phyloP scores from a whole-genome alignment of 179 eudicot genomes.

The Silene noctiflora region DNA sequence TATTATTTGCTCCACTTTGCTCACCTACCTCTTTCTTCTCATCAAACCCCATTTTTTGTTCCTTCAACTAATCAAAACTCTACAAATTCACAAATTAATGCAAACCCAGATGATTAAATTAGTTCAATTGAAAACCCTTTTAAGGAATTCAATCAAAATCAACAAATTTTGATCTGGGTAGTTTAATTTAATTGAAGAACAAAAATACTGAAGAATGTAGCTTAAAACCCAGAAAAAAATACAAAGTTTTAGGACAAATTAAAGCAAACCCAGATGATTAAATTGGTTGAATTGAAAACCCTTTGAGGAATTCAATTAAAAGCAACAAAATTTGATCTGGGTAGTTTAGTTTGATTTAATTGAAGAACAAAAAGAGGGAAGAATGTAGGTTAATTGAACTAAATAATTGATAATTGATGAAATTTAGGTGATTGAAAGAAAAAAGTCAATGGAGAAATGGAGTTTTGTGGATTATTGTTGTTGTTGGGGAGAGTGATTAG shows the following conservation, averaged over 20 bases:
- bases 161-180: not conserved
- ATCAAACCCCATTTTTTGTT: conserved; percentile 25
- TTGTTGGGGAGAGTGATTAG: not conserved
- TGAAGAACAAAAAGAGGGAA: not conserved
- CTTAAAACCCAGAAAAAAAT: not conserved
- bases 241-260: not conserved
- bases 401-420: not conserved
- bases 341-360: not conserved
- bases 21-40: conserved; percentile 30
- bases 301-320: conserved; percentile 12
- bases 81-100: not conserved
- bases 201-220: not conserved
- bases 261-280: conserved; percentile 14
- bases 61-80: not conserved
- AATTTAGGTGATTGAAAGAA: not conserved
- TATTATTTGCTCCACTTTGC: conserved; percentile 17
- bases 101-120: conserved; percentile 15
- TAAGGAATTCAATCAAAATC: not conserved
- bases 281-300: conserved; percentile 9
- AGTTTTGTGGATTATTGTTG: not conserved
- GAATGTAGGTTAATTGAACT: not conserved
- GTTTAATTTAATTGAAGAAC: not conserved
- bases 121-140: conserved; percentile 20
- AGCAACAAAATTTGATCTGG: not conserved
- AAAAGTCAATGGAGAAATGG: not conserved